These are phyloP conservation scores for Cryptosporidium sp. DNA, from an alignment of 169 alveolate species.

Conservation along the genomic window DNA sequence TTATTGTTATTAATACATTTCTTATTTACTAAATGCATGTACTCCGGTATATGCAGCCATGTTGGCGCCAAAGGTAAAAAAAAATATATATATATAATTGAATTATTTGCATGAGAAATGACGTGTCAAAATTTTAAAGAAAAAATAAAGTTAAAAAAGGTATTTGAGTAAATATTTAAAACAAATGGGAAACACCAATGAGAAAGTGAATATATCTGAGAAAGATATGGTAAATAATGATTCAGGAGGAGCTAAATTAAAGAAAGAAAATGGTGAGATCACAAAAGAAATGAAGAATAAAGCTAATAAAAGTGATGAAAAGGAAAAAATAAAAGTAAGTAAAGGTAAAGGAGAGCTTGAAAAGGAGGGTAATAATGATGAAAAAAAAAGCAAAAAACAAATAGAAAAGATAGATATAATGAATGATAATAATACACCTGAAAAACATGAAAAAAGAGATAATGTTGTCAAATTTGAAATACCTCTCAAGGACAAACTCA, in stretches of 20 bases:
- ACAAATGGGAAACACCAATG: constrained; percentile 14
- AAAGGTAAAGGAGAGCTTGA: background rate
- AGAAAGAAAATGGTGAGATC: background rate
- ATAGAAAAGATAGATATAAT: constrained; percentile 11
- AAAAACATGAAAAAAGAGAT: background rate
- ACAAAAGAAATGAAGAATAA: background rate
- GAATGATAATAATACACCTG: background rate
- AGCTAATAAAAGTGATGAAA: background rate
- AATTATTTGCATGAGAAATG: constrained; percentile 5
- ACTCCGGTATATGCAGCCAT: background rate
- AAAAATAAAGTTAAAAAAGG: background rate
- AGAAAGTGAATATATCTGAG: background rate
- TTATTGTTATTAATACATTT: background rate
- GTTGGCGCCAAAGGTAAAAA: constrained; percentile 44
- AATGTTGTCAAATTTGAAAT: background rate
- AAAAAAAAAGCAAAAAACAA: background rate
- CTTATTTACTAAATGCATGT: constrained; percentile 6
- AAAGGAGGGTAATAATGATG: background rate
- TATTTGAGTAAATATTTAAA: background rate
- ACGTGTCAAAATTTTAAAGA: constrained; percentile 2
- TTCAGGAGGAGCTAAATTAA: background rate
- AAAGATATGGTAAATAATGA: background rate
- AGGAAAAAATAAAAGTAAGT: background rate
- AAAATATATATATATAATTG: background rate
- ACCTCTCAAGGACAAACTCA: constrained; percentile 12